These are phyloP conservation scores for Mollisiaceae sp. DNA, from an alignment of 2,329 filamentous ascomycete genomes.

Conservation along the genomic window DNA sequence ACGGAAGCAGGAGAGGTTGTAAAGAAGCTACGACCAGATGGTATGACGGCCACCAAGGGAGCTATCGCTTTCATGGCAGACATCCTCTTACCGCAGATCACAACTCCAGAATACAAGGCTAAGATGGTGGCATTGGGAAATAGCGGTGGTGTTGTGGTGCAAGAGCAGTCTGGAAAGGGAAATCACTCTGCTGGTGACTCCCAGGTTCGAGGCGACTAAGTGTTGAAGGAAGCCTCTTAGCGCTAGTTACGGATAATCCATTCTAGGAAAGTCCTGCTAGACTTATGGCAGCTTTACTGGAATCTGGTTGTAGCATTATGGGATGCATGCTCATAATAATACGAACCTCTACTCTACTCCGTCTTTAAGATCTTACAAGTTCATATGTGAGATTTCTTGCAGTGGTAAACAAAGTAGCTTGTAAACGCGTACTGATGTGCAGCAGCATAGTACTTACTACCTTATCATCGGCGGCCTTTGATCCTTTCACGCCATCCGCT, in stretches of 20 bases:
- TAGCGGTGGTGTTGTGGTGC: not conserved
- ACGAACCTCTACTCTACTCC: no score
- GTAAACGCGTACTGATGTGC: conserved; percentile 13
- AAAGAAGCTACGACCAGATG: not conserved
- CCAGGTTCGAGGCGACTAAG: not conserved
- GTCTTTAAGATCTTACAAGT: conserved; percentile 1
- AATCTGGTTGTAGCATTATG: no score
- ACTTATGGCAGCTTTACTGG: no score
- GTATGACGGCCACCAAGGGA: not conserved
- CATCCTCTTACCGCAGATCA: not conserved
- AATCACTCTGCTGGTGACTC: not conserved
- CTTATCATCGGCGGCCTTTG: conserved; percentile 7
- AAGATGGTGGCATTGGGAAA: not conserved
- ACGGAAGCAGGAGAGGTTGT: not conserved
- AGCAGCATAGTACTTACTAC: conserved; percentile 21
- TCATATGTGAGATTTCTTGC: conserved; percentile 1
- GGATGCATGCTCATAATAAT: no score
- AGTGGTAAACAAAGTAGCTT: conserved; percentile 18
- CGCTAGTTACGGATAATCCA: not conserved
- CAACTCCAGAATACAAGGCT: not conserved
- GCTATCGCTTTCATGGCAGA: not conserved
- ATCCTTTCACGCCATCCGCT: conserved; percentile 17
- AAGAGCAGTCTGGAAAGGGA: not conserved
- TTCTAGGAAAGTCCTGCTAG: no score
- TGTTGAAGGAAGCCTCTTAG: not conserved